Evolutionary conservation across 805 yeast species (phyloP).

Genomic region (Lachancea cidri): DNA sequence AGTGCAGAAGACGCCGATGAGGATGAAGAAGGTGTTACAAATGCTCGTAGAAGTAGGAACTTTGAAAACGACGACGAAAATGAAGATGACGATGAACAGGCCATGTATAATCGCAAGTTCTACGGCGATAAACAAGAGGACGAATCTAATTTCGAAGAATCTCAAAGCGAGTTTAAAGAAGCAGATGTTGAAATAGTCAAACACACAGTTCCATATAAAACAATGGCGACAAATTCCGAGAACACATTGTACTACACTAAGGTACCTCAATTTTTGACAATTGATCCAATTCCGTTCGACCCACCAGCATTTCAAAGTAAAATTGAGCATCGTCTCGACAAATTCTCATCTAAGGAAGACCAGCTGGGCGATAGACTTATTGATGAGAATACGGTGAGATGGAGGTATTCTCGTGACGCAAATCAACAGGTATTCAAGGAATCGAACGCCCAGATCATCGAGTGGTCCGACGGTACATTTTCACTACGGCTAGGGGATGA

Average conservation of each 20-base stretch:
- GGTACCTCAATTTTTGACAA: conserved; percentile 75
- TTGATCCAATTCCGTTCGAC: conserved; percentile 86
- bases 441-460: conserved; percentile 82
- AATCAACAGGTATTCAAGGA: conserved; percentile 70
- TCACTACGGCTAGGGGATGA: conserved; percentile 87
- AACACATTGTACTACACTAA: conserved; percentile 44
- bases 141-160: conserved; percentile 29
- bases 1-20: conserved; percentile 19
- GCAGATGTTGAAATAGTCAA: conserved; percentile 36
- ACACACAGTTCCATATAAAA: conserved; percentile 44
- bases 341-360: conserved; percentile 37
- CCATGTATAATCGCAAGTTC: conserved; percentile 32
- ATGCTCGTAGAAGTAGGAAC: conserved; percentile 3
- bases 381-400: conserved; percentile 83
- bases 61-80: conserved; percentile 22
- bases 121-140: conserved; percentile 31
- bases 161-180: conserved; percentile 34
- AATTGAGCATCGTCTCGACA: conserved; percentile 35
- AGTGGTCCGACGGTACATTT: conserved; percentile 90
- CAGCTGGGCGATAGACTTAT: conserved; percentile 58
- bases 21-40: conserved; percentile 18
- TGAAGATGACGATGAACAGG: conserved; percentile 34
- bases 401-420: conserved; percentile 84
- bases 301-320: conserved; percentile 58
- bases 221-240: conserved; percentile 33